Base-by-base conservation (phyloP, 2,329 filamentous ascomycete genomes). In the Fusarium fujikuroi region DNA sequence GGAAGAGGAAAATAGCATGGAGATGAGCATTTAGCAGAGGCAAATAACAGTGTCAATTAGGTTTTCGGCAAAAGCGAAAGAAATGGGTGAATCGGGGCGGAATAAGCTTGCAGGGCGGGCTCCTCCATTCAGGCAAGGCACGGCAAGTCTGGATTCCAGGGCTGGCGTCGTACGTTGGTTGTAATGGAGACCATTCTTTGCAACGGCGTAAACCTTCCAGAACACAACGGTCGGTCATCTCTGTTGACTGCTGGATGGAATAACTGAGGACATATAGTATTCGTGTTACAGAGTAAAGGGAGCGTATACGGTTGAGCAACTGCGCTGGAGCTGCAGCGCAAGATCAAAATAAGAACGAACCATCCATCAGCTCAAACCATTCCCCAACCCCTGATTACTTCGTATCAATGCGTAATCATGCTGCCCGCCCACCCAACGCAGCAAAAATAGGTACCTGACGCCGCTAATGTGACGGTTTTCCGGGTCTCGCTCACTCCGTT, bases 341-440 rank as follows among this genome's bases (percentile, higher is more conserved):
- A 37, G 32, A 34, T 42, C 43, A 39, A 36, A 50, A 60, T 44
- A 66, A 42, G 28, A 56, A 46, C 21, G 18, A 63, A 36, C 25
- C 44, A 19, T 32, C 32, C 32, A 32, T n/a, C 49, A 49, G 23
- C 44, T 59, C 25, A 43, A 63, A 37, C 36, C 44, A 44, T 30
- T n/a, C 30, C 36, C 47, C 34, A 34, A 25, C 66, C 70, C 70
- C 70, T 73, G 66, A 72, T 54, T 16, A 25, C 57, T 40, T 66
- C 64, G 64, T 66, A 66, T 69, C 56, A 71, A 72, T 69, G 69
- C 64, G 69, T 56, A 66, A 66, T 70, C 62, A 62, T 40, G 36
- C 30, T 30, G 47, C 36, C 58, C 63, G 12, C 44, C 44, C 44
- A 46, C 50, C 32, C 62, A 54, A 56, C 61, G 54, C 52, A 47